Conservation (phyloP, 192 early-diverging fungal species). For the Backusella morwellensis region DNA sequence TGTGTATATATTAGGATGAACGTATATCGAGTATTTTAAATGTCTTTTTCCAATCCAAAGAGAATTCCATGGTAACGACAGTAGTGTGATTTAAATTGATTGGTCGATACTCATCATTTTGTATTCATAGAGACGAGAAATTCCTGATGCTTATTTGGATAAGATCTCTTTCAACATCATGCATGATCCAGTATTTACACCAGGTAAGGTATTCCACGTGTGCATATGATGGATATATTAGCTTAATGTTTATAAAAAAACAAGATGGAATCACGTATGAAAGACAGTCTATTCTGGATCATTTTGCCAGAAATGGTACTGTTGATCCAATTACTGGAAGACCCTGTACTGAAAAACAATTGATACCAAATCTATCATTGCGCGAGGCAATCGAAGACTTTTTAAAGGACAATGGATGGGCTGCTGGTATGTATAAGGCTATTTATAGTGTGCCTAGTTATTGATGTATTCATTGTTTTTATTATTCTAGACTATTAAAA, state of each 20-base stretch:
- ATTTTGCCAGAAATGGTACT: slow-evolving; percentile 75
- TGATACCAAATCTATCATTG: slow-evolving; percentile 76
- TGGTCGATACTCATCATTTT: neutral
- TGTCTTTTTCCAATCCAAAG: slow-evolving; percentile 54
- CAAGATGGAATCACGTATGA: slow-evolving; percentile 73
- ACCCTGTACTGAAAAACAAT: slow-evolving; percentile 61
- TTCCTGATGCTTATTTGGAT: slow-evolving; percentile 39
- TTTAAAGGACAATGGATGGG: slow-evolving; percentile 61
- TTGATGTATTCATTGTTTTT: too few species aligned
- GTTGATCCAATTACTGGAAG: slow-evolving; percentile 78
- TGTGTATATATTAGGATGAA: slow-evolving; percentile 39
- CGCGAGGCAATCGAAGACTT: slow-evolving; percentile 66
- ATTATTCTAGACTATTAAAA: too few species aligned
- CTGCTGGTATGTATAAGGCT: slow-evolving; percentile 33
- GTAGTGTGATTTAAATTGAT: neutral
- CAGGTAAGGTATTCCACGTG: slow-evolving; percentile 16
- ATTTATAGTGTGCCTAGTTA: too few species aligned
- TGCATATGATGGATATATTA: neutral
- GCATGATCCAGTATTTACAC: slow-evolving; percentile 57
- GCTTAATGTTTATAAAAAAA: slow-evolving; percentile 23
- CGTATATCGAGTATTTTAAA: slow-evolving; percentile 33
- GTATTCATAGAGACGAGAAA: slow-evolving; percentile 25
- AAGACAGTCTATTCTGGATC: slow-evolving; percentile 66
- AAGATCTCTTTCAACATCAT: slow-evolving; percentile 80
- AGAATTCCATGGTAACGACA: slow-evolving; percentile 32